Evolutionary conservation across 768 basidiomycete genomes (phyloP).

Genomic region (Clitopilus hobsonii): DNA sequence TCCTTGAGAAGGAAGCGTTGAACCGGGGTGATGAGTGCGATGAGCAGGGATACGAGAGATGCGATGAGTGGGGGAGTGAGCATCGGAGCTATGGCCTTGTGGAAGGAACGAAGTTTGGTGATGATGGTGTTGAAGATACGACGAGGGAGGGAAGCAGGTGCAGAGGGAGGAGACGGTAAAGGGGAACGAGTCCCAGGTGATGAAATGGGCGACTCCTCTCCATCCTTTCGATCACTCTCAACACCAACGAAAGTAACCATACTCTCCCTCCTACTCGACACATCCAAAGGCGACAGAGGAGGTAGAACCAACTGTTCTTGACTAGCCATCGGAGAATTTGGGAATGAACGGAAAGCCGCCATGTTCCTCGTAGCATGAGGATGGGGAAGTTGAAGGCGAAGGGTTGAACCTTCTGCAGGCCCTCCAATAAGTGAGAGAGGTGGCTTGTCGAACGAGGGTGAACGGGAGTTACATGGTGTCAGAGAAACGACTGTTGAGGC

Average conservation of each 20-base stretch:
- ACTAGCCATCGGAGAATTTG: conserved; percentile 48
- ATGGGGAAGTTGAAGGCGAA: conserved; percentile 6
- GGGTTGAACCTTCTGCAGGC: background rate
- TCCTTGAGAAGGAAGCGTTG: conserved; percentile 60
- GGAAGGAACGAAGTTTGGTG: conserved; percentile 25
- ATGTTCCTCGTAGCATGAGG: conserved; percentile 22
- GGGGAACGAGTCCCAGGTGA: background rate
- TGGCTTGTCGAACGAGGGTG: background rate
- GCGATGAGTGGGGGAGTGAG: conserved; percentile 86
- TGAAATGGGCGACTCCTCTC: background rate
- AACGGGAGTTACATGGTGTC: background rate
- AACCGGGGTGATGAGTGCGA: conserved; percentile 71
- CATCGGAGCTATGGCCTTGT: conserved; percentile 53
- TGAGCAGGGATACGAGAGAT: conserved; percentile 65
- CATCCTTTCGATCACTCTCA: background rate
- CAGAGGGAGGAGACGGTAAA: background rate
- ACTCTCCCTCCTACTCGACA: background rate
- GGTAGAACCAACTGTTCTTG: too few relatives aligned
- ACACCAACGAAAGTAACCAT: background rate
- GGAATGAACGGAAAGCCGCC: conserved; percentile 62
- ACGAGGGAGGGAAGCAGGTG: background rate
- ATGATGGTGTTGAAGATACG: background rate
- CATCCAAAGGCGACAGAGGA: conserved; percentile 18
- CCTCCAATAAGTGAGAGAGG: too few relatives aligned
- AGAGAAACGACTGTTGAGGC: background rate